These are phyloP conservation scores for Dryas alaskensis DNA, from an alignment of 306 rosid species.

Conservation along the genomic window DNA sequence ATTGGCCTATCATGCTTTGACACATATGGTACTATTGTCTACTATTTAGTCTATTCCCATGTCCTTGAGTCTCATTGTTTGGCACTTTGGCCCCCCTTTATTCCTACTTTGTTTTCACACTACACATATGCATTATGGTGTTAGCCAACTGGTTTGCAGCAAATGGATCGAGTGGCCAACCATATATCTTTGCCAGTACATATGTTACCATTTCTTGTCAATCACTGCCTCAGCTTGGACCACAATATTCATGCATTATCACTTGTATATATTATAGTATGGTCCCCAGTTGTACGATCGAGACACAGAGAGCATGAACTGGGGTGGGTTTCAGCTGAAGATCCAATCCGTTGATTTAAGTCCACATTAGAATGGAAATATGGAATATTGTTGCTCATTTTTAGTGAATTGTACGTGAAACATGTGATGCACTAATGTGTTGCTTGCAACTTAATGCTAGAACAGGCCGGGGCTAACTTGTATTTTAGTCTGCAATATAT, in stretches of 20 bases:
- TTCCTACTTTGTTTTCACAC: conserved; percentile 29
- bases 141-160: conserved; percentile 40
- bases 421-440: no score
- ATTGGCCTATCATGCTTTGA: conserved; percentile 21
- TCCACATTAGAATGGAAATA: no score
- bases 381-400: no score
- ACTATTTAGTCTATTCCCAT: conserved; percentile 24
- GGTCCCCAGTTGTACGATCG: background rate
- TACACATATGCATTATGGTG: conserved; percentile 15
- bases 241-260: conserved; percentile 5
- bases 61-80: conserved; percentile 33
- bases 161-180: conserved; percentile 25
- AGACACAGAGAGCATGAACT: background rate
- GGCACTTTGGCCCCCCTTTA: conserved; percentile 16
- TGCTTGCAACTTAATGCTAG: no score
- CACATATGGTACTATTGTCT: conserved; percentile 32
- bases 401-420: no score
- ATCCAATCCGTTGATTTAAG: no score
- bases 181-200: no score
- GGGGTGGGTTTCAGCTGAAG: no score
- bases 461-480: no score
- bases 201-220: background rate
- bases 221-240: background rate
- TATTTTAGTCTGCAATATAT: no score
- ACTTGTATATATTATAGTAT: background rate